phyloP scores from a whole-genome alignment of 495 filamentous ascomycete species.

The Entonaema liquescens region DNA sequence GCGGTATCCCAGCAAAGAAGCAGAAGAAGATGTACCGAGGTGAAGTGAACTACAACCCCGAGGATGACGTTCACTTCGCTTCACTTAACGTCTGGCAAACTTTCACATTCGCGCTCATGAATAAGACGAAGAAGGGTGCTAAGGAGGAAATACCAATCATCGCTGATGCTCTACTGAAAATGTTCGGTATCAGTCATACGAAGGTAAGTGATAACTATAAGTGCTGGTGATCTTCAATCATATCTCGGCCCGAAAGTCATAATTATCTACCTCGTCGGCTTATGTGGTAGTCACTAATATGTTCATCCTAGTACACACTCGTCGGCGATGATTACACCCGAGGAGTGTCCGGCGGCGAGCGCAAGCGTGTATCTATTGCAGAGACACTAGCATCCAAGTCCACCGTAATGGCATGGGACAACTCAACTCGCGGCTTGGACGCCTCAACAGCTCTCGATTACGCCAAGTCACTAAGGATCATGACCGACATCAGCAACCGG shows the following conservation, averaged over 20 bases:
- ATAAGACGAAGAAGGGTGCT: slow-evolving; percentile 81
- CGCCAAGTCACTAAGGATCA: slow-evolving; percentile 77
- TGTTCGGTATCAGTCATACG: slow-evolving; percentile 85
- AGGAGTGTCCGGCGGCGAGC: slow-evolving; percentile 71
- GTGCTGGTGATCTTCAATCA: background rate
- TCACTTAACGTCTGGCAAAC: slow-evolving; percentile 82
- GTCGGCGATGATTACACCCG: slow-evolving; percentile 88
- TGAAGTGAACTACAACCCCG: slow-evolving; percentile 83
- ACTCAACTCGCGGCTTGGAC: slow-evolving; percentile 83
- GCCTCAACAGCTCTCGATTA: slow-evolving; percentile 83
- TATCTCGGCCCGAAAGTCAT: background rate
- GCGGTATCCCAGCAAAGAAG: slow-evolving; percentile 75
- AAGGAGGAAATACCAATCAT: slow-evolving; percentile 72
- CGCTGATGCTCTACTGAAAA: slow-evolving; percentile 72
- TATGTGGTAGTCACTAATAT: background rate
- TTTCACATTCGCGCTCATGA: slow-evolving; percentile 81
- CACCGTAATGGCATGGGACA: slow-evolving; percentile 68
- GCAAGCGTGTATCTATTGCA: slow-evolving; percentile 66
- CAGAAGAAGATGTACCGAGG: slow-evolving; percentile 75
- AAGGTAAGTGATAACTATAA: slow-evolving; percentile 43
- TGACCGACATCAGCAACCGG: slow-evolving; percentile 82
- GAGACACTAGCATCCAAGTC: slow-evolving; percentile 60
- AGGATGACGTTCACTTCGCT: slow-evolving; percentile 84
- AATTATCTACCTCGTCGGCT: no score
- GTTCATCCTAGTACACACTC: slow-evolving; percentile 65